Evolutionary conservation across 805 yeast species (phyloP).

Genomic region (Suhomyces tanzawaensis): DNA sequence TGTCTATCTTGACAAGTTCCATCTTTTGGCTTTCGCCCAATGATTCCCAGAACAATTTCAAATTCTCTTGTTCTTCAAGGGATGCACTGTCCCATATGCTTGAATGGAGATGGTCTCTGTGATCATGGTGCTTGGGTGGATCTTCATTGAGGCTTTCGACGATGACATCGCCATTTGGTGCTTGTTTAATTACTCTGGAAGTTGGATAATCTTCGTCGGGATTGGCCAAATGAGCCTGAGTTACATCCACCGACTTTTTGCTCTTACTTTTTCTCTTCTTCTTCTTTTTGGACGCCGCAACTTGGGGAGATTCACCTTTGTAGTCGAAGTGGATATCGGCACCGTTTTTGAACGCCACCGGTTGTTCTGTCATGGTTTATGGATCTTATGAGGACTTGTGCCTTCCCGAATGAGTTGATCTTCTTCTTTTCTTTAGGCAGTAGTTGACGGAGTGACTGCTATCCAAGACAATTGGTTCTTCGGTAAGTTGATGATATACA

Average conservation of each 20-base stretch:
- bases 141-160: conserved; percentile 52
- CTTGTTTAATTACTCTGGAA: conserved; percentile 67
- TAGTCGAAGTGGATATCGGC: conserved; percentile 33
- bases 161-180: conserved; percentile 72
- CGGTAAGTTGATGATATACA: too few relatives aligned
- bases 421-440: too few relatives aligned
- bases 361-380: background rate
- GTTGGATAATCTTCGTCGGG: conserved; percentile 67
- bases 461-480: too few relatives aligned
- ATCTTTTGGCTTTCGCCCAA: conserved; percentile 59
- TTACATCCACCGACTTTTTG: conserved; percentile 3
- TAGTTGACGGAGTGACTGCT: too few relatives aligned
- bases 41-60: conserved; percentile 64
- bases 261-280: conserved; percentile 25
- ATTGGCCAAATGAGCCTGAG: conserved; percentile 49
- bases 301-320: conserved; percentile 7
- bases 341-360: conserved; percentile 25
- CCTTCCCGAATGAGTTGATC: too few relatives aligned
- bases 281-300: conserved; percentile 20
- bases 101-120: conserved; percentile 10
- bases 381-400: too few relatives aligned
- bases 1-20: conserved; percentile 62
- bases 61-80: conserved; percentile 49
- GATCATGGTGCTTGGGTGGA: conserved; percentile 6
- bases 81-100: conserved; percentile 48